These are phyloP conservation scores for Entomortierella chlamydospora DNA, from an alignment of 192 early-diverging fungal genomes.

Conservation along the genomic window DNA sequence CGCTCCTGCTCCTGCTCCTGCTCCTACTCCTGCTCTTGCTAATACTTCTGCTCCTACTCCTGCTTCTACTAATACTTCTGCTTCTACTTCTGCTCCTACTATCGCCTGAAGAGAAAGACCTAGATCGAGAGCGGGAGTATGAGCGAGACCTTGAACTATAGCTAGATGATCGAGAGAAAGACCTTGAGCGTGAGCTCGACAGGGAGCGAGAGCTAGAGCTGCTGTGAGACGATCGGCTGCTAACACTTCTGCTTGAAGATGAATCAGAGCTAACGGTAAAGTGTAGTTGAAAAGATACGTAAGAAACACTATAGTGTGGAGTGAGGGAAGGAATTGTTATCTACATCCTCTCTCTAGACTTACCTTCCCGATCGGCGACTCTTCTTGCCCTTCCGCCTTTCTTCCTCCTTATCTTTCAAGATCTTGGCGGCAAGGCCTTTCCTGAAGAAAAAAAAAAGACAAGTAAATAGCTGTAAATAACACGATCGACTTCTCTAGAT, in stretches of 20 bases:
- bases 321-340: background rate
- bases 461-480: background rate
- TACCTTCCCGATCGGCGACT: conserved; percentile 14
- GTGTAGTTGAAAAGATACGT: too few relatives aligned
- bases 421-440: conserved; percentile 62
- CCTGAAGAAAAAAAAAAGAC: conserved; percentile 18
- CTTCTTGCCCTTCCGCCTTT: conserved; percentile 35
- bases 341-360: background rate
- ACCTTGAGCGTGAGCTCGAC: conserved; percentile 27
- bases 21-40: conserved; percentile 29
- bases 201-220: conserved; percentile 16
- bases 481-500: background rate
- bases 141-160: conserved; percentile 34
- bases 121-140: conserved; percentile 16
- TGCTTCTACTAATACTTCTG: conserved; percentile 13
- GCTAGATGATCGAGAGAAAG: conserved; percentile 22
- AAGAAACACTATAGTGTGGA: background rate
- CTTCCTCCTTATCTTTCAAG: conserved; percentile 58
- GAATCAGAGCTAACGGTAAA: conserved; percentile 9
- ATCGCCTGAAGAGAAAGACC: conserved; percentile 10
- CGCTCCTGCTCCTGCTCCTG: background rate
- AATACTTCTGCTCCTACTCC: conserved; percentile 33
- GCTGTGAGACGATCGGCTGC: conserved; percentile 23
- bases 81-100: conserved; percentile 40
- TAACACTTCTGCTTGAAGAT: conserved; percentile 26